These are phyloP conservation scores for Podila clonocystis DNA, from an alignment of 192 early-diverging fungal species.

Conservation along the genomic window DNA sequence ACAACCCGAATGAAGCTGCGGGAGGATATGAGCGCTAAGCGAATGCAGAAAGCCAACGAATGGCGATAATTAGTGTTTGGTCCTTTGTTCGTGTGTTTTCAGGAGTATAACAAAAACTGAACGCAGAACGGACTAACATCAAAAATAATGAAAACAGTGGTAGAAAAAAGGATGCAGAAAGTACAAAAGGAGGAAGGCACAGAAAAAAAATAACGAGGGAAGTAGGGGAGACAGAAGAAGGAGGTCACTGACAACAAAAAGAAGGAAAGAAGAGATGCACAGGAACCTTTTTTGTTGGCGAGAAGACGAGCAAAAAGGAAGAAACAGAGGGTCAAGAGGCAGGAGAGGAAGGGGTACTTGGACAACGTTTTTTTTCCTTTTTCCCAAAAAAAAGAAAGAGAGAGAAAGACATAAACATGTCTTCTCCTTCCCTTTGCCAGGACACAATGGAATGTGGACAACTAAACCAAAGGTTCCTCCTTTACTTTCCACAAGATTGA, in stretches of 20 bases:
- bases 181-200: neutral
- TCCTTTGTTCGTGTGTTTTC: neutral
- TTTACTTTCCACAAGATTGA: neutral
- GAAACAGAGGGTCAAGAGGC: no score
- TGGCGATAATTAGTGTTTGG: no score
- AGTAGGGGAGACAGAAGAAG: neutral
- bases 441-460: conserved; percentile 7
- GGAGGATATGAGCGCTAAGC: no score
- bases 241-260: neutral
- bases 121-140: neutral
- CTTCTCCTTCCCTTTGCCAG: conserved; percentile 4
- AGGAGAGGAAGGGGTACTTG: neutral
- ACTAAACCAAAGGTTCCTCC: no score
- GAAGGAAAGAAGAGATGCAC: neutral
- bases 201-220: neutral
- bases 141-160: neutral
- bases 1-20: no score
- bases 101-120: neutral
- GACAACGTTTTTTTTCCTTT: conserved; percentile 8
- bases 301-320: no score
- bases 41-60: no score
- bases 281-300: no score
- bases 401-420: no score
- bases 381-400: neutral
- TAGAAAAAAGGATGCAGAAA: neutral